Evolutionary conservation across 139 green algal genomes (phyloP), one percentile per base, ranked within the genome.

Genomic region (Pedinophyceae sp.): DNA sequence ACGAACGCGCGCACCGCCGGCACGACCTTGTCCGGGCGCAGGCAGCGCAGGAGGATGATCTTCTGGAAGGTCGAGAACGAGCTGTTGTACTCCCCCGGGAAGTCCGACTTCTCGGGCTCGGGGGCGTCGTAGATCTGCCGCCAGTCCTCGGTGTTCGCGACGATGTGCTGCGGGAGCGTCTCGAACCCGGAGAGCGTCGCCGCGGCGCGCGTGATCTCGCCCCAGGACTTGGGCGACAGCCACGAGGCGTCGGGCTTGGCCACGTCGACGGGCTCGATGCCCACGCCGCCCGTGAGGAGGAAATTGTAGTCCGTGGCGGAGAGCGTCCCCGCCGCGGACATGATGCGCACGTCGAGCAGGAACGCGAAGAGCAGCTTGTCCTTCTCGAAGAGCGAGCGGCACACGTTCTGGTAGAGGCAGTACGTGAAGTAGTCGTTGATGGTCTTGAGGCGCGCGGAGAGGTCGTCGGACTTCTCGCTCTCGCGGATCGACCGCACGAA

Each of bases 301-400:
- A 70, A 74, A 19, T 43, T 23, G 16, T 23, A 48, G 17, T 48
- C 34, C 34, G 24, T 20, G 3, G 19, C 22, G 26, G 34, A 22
- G 39, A n/a, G 38, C 48, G 25, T 58, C 57, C 25, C 55, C n/a
- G 19, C 43, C 57, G 27, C 60, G 59, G 7, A 18, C 52, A 73
- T 51, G 55, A 73, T 64, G 26, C 61, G 49, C 19, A 26, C 40
- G 26, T 13, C 29, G 16, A 73, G 51, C 40, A 73, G 30, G 50
- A 73, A 73, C 5, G 60, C 30, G 41, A 73, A 73, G 5, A 73
- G 38, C 19, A 73, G 66, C 51, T 73, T 73, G 60, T 73, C 60
- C 55, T 73, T 73, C 59, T 68, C 66, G 41, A 73, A 73, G 15
- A 73, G 49, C 29, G 50, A 63, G 27, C 55, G 54, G 57, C 66